These are phyloP conservation scores for Trapa bicornis DNA, from an alignment of 345 rosid species.

Conservation along the genomic window DNA sequence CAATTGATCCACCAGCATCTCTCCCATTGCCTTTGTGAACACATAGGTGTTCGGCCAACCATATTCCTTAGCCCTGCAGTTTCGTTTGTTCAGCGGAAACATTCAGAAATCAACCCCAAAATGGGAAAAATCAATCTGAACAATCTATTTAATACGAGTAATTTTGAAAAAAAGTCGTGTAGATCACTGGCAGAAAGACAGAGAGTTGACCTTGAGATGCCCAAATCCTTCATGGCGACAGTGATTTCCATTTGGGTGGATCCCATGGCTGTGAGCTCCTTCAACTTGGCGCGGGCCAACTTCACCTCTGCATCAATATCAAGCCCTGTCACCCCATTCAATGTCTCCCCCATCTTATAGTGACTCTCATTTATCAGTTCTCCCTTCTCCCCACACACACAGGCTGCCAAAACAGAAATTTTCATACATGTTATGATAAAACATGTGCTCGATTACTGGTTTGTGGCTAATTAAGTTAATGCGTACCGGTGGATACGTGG, in stretches of 20 bases:
- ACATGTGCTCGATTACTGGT: too few species aligned
- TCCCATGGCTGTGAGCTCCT: too few species aligned
- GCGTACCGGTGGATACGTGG: conserved; percentile 58
- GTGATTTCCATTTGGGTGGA: too few species aligned
- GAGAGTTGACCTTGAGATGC: conserved; percentile 10
- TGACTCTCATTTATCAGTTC: conserved; percentile 26
- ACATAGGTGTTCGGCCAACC: conserved; percentile 86
- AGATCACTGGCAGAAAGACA: conserved; percentile 1
- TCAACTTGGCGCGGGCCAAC: too few species aligned
- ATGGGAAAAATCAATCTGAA: too few species aligned
- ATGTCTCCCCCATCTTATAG: conserved; percentile 48
- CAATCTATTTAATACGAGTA: neutral
- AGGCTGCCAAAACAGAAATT: conserved; percentile 9
- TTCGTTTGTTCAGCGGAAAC: too few species aligned
- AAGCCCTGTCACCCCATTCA: conserved; percentile 33
- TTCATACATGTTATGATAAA: too few species aligned
- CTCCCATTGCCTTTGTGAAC: conserved; percentile 83
- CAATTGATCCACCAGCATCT: conserved; percentile 45
- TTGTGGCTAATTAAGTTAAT: too few species aligned
- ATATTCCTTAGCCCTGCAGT: conserved; percentile 41
- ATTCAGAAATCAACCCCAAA: too few species aligned
- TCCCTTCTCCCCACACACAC: conserved; percentile 12
- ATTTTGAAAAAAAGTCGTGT: neutral
- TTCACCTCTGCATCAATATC: conserved; percentile 20
- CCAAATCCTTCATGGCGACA: too few species aligned